Percentiles rank a stretch among this genome's conserved stretches.
phyloP scores from a whole-genome alignment of 805 yeast species.

The Suhomyces kilbournensis region DNA sequence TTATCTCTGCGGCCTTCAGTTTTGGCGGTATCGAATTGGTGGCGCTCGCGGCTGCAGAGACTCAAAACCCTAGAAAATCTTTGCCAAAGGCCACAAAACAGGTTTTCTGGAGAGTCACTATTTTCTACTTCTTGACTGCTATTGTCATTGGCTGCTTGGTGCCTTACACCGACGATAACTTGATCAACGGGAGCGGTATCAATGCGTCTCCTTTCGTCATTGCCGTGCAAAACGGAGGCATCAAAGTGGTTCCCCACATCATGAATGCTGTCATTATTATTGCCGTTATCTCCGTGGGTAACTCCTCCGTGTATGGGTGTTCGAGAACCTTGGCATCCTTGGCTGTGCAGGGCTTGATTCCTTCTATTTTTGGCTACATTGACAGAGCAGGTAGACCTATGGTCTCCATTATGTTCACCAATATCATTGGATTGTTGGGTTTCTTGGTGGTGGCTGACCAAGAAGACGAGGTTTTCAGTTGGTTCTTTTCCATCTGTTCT shows the following conservation, averaged over 20 bases:
- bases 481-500: conserved; percentile 42
- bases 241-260: conserved; percentile 63
- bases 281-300: conserved; percentile 74
- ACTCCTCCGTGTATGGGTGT: conserved; percentile 70
- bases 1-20: conserved; percentile 57
- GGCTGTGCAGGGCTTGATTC: conserved; percentile 70
- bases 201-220: conserved; percentile 75
- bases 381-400: conserved; percentile 43
- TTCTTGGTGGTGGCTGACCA: conserved; percentile 33
- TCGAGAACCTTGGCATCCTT: conserved; percentile 67
- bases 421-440: conserved; percentile 37
- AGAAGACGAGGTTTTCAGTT: conserved; percentile 33
- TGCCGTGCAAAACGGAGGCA: conserved; percentile 62
- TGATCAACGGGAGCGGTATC: conserved; percentile 52
- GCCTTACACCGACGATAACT: conserved; percentile 49
- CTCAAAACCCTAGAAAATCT: conserved; percentile 51
- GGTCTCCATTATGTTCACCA: conserved; percentile 32
- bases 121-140: conserved; percentile 36
- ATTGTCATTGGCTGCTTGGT: conserved; percentile 37
- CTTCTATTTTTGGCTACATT: conserved; percentile 41
- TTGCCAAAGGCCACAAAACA: conserved; percentile 57
- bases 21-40: conserved; percentile 62
- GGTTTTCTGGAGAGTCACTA: conserved; percentile 52
- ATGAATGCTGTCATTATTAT: conserved; percentile 72
- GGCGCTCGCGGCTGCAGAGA: conserved; percentile 59